phyloP scores from a whole-genome alignment of 768 basidiomycete species.

The Mycena galericulata region DNA sequence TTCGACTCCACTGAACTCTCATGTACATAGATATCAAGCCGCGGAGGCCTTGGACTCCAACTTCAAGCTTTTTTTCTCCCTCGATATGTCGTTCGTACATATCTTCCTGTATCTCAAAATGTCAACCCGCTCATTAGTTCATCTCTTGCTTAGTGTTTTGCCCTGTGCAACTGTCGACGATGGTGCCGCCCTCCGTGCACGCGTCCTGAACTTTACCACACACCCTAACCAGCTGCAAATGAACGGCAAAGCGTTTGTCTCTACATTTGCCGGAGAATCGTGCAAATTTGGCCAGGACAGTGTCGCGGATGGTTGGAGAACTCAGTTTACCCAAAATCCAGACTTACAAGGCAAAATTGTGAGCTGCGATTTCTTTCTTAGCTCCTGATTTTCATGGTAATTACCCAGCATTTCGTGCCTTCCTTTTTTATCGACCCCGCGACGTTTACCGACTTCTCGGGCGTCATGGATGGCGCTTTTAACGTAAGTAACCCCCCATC shows the following conservation, averaged over 20 bases:
- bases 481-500: constrained; percentile 54
- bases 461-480: constrained; percentile 69
- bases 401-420: constrained; percentile 68
- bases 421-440: constrained; percentile 74
- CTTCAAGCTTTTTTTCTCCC: constrained; percentile 82
- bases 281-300: constrained; percentile 74
- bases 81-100: constrained; percentile 78
- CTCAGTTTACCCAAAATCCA: constrained; percentile 61
- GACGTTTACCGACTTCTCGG: constrained; percentile 57
- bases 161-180: constrained; percentile 64
- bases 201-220: constrained; percentile 63
- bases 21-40: constrained; percentile 63
- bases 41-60: constrained; percentile 62
- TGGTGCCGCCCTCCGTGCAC: constrained; percentile 61
- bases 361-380: neutral
- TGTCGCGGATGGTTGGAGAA: constrained; percentile 66
- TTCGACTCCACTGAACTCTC: constrained; percentile 7
- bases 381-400: neutral
- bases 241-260: constrained; percentile 64
- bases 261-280: constrained; percentile 77
- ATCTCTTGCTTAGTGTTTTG: constrained; percentile 61
- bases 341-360: constrained; percentile 59
- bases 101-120: neutral
- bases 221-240: constrained; percentile 71
- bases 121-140: constrained; percentile 2